phyloP scores from a whole-genome alignment of 805 yeast species.

The Metschnikowia lunata region DNA sequence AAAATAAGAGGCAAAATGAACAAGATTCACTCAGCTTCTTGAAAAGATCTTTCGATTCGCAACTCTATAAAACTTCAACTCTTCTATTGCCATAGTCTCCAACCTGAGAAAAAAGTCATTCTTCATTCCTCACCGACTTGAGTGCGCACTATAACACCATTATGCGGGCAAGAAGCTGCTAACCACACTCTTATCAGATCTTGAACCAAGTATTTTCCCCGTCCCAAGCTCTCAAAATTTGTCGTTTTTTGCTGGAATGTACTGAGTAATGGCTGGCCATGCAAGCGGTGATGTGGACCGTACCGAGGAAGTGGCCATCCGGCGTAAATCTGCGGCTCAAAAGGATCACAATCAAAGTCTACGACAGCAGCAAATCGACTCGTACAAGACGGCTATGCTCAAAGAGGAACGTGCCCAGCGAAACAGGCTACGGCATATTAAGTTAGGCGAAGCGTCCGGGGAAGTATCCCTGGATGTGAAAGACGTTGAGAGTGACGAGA shows the following conservation, averaged over 20 bases:
- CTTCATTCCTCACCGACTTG: too few relatives aligned
- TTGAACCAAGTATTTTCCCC: too few relatives aligned
- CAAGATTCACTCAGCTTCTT: too few relatives aligned
- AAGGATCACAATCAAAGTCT: slow-evolving; percentile 13
- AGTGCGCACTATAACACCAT: too few relatives aligned
- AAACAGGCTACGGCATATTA: slow-evolving; percentile 12
- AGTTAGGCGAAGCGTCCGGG: background rate
- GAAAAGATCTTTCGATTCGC: too few relatives aligned
- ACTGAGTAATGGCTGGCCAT: slow-evolving; percentile 4
- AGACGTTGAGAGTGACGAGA: slow-evolving; percentile 1
- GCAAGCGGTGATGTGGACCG: background rate
- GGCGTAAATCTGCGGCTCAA: slow-evolving; percentile 13
- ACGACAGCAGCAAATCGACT: slow-evolving; percentile 23
- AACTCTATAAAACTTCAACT: too few relatives aligned
- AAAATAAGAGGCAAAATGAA: too few relatives aligned
- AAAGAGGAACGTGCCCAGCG: slow-evolving; percentile 29
- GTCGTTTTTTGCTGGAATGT: background rate
- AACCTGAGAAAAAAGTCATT: too few relatives aligned
- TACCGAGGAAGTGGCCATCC: slow-evolving; percentile 4
- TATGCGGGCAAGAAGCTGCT: too few relatives aligned
- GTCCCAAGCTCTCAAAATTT: too few relatives aligned
- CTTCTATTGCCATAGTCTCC: too few relatives aligned
- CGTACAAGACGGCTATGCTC: slow-evolving; percentile 22
- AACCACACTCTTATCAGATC: too few relatives aligned
- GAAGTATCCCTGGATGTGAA: background rate